A percentile compares a stretch with the other conserved stretches of the same genome.
These are phyloP conservation scores for Auricularia cornea DNA, from an alignment of 768 basidiomycete genomes.

Conservation along the genomic window DNA sequence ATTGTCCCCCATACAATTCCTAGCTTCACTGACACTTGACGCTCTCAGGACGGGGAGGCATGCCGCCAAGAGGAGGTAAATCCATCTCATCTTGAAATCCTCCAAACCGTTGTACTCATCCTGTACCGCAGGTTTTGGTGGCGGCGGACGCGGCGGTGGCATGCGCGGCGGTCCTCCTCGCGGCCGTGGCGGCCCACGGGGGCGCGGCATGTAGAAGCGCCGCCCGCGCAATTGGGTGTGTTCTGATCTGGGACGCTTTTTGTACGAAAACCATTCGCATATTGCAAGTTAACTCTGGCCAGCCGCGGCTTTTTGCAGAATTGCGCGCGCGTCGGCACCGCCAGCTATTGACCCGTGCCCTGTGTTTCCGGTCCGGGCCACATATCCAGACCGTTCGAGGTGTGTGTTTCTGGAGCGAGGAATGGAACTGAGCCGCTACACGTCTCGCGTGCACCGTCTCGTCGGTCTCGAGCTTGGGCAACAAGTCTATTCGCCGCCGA, in stretches of 20 bases:
- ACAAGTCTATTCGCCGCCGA: too few species aligned
- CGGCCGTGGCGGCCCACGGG: neutral
- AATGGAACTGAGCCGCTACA: too few species aligned
- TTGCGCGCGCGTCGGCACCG: too few species aligned
- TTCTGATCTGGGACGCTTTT: neutral
- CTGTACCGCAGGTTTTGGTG: neutral
- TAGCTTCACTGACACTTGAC: neutral
- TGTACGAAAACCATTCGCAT: too few species aligned
- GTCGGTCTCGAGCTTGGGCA: too few species aligned
- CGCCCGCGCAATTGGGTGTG: neutral
- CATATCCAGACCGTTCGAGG: too few species aligned
- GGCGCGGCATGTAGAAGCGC: neutral
- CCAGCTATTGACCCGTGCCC: too few species aligned
- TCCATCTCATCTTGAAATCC: neutral
- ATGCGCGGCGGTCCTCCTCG: neutral
- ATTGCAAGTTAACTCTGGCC: too few species aligned
- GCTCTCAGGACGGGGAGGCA: neutral
- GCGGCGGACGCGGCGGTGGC: neutral
- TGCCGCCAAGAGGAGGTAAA: neutral
- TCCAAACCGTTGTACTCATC: neutral
- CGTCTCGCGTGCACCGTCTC: too few species aligned
- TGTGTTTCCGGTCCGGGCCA: too few species aligned
- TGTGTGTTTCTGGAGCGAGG: too few species aligned
- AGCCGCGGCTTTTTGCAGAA: too few species aligned
- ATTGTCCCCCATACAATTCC: neutral